A percentile compares a stretch with the other conserved stretches of the same genome.
These are phyloP conservation scores for Nakazawaea pomicola DNA, from an alignment of 805 yeast genomes.

Conservation along the genomic window DNA sequence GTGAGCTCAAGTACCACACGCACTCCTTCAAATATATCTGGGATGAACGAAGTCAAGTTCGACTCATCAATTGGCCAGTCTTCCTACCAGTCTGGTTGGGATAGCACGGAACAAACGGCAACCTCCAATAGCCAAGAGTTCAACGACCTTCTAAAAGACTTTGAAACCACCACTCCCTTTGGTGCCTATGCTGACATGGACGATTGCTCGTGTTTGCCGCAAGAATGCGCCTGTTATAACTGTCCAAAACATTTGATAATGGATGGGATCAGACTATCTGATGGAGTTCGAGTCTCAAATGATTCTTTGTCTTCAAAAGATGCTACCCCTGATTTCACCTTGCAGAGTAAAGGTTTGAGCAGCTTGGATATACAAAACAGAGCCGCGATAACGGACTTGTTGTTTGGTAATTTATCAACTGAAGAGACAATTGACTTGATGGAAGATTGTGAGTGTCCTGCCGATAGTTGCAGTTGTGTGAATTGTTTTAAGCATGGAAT, in stretches of 20 bases:
- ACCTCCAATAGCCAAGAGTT: neutral
- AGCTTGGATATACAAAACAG: too few relatives aligned
- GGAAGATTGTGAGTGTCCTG: slow-evolving; percentile 27
- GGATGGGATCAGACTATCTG: slow-evolving; percentile 24
- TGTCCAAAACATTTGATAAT: slow-evolving; percentile 29
- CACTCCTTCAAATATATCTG: too few relatives aligned
- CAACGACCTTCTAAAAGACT: neutral
- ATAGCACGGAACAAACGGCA: neutral
- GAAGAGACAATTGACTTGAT: slow-evolving; percentile 7
- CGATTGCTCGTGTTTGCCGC: slow-evolving; percentile 26
- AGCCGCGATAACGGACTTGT: slow-evolving; percentile 3
- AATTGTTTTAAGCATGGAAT: slow-evolving; percentile 29
- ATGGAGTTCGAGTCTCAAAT: slow-evolving; percentile 22
- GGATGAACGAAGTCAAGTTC: too few relatives aligned
- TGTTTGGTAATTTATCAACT: slow-evolving; percentile 6
- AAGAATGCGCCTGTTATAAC: slow-evolving; percentile 28
- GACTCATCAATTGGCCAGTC: too few relatives aligned
- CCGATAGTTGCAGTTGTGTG: slow-evolving; percentile 24
- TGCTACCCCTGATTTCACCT: too few relatives aligned
- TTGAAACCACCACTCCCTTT: neutral
- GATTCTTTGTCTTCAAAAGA: too few relatives aligned
- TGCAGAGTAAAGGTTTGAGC: too few relatives aligned
- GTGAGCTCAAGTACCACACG: too few relatives aligned
- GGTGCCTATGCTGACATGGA: slow-evolving; percentile 11
- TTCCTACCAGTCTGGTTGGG: too few relatives aligned